Evolutionary conservation across 345 rosid genomes (phyloP).

Genomic region (Dimocarpus longan): DNA sequence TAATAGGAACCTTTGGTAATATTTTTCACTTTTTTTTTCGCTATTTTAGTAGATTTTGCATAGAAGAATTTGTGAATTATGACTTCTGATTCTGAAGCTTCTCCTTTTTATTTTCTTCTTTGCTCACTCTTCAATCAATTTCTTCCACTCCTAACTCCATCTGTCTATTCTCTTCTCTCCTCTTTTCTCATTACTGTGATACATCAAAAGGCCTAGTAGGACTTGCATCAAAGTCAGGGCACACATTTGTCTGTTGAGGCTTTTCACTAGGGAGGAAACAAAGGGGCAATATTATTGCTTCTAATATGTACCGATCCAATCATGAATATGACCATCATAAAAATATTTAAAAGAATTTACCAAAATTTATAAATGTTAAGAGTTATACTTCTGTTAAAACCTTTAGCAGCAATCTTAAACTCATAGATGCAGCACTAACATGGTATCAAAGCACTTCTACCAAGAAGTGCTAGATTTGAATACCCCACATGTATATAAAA

Average conservation of each 20-base stretch:
- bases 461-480: background rate
- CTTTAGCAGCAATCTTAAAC: background rate
- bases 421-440: background rate
- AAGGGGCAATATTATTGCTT: background rate
- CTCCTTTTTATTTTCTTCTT: background rate
- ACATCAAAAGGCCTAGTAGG: background rate
- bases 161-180: background rate
- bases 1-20: background rate
- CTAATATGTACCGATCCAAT: slow-evolving; percentile 1
- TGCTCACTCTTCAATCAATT: background rate
- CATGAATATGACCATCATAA: background rate
- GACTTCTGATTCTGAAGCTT: background rate
- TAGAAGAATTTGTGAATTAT: background rate
- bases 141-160: background rate
- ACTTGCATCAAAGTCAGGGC: background rate
- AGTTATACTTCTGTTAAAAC: background rate
- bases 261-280: background rate
- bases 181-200: background rate
- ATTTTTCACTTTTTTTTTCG: background rate
- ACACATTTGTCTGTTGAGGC: no score
- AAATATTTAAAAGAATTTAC: background rate
- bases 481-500: background rate
- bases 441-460: background rate
- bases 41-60: background rate
- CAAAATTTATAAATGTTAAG: background rate